Percentiles rank a stretch among this genome's conserved stretches.
These are phyloP conservation scores for Aegle marmelos DNA, from an alignment of 345 rosid species.

Conservation along the genomic window DNA sequence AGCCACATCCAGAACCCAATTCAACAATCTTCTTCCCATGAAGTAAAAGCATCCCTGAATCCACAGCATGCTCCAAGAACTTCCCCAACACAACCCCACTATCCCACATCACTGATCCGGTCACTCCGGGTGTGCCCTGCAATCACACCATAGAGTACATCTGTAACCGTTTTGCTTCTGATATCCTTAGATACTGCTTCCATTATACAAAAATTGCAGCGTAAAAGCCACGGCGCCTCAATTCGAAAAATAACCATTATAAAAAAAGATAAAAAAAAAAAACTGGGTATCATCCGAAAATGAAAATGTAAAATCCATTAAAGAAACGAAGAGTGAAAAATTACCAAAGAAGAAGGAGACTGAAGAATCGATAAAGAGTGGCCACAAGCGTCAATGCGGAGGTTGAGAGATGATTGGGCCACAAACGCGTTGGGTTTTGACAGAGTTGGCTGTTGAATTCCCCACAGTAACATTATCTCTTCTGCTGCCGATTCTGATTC, in stretches of 20 bases:
- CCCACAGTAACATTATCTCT: conserved; percentile 91
- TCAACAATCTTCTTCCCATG: conserved; percentile 75
- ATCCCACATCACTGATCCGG: conserved; percentile 94
- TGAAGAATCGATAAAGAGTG: conserved; percentile 73
- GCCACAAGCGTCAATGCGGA: conserved; percentile 84
- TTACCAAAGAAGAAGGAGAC: conserved; percentile 91
- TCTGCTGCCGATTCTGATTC: conserved; percentile 59
- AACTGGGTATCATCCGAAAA: background rate
- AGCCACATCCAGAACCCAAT: conserved; percentile 93
- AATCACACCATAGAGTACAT: background rate
- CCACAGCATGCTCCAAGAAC: conserved; percentile 91
- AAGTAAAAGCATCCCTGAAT: conserved; percentile 58
- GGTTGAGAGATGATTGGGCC: conserved; percentile 74
- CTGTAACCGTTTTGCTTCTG: background rate
- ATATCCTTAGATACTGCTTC: background rate
- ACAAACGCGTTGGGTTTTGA: conserved; percentile 74
- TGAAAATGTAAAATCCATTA: background rate
- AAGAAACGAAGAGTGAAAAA: background rate
- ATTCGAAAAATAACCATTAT: background rate
- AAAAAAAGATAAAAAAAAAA: background rate
- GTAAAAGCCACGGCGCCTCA: background rate
- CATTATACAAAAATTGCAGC: no score
- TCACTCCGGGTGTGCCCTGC: conserved; percentile 77
- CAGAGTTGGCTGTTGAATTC: conserved; percentile 77
- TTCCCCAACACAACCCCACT: conserved; percentile 86